Conservation (phyloP, 208 protist species). For the Porcisia hertigi region DNA sequence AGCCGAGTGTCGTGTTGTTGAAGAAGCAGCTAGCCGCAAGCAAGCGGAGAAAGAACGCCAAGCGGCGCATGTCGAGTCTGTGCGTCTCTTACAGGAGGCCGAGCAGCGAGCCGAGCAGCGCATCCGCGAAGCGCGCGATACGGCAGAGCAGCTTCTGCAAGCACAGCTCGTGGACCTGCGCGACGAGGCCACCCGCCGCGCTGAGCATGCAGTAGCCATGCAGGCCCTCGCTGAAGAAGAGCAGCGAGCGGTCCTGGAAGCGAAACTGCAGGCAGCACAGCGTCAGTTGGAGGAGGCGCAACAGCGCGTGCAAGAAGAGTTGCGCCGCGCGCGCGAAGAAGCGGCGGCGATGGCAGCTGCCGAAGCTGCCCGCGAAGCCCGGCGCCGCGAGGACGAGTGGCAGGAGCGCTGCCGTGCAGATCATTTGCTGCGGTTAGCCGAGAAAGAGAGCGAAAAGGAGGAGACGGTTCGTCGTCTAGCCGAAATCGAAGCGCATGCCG, state of each 20-base stretch:
- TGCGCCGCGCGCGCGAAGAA: conserved; percentile 47
- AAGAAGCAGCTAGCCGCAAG: conserved; percentile 40
- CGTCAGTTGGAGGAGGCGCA: conserved; percentile 53
- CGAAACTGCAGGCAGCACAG: conserved; percentile 58
- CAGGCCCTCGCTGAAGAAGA: conserved; percentile 54
- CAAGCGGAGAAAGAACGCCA: conserved; percentile 34
- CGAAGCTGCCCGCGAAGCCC: conserved; percentile 40
- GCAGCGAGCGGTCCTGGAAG: conserved; percentile 45
- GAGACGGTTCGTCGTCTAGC: conserved; percentile 36
- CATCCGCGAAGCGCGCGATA: conserved; percentile 43
- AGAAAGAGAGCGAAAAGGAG: conserved; percentile 39
- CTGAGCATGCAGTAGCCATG: conserved; percentile 45
- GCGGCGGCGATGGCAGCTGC: conserved; percentile 40
- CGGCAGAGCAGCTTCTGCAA: conserved; percentile 40
- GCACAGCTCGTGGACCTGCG: conserved; percentile 39
- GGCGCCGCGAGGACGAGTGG: conserved; percentile 39
- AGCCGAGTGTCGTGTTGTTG: conserved; percentile 55
- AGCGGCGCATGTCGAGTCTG: conserved; percentile 26
- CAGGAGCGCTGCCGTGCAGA: conserved; percentile 31
- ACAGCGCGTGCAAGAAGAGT: conserved; percentile 37
- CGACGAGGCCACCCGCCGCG: conserved; percentile 36
- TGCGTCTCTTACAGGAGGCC: conserved; percentile 44
- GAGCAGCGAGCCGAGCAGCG: conserved; percentile 52
- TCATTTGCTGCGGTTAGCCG: conserved; percentile 31
- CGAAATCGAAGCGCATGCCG: conserved; percentile 40